A percentile compares a stretch with the other conserved stretches of the same genome.
phyloP scores from a whole-genome alignment of 225 moss, liverwort and hornwort species.

The Pleurozium schreberi region DNA sequence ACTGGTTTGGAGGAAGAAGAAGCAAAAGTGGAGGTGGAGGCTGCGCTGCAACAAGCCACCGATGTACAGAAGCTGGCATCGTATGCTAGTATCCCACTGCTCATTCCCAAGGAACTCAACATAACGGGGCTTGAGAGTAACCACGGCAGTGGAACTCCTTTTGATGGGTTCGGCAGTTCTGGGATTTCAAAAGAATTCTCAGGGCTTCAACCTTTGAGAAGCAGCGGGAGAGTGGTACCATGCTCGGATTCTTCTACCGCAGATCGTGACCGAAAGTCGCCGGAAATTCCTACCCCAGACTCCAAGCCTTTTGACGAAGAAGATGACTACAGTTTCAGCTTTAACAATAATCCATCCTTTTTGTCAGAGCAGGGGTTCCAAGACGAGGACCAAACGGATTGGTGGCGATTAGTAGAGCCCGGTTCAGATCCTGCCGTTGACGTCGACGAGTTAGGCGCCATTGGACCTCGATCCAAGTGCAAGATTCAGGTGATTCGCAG shows the following conservation, averaged over 20 bases:
- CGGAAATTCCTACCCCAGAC: background rate
- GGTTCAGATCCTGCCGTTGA: background rate
- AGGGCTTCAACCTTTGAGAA: conserved; percentile 19
- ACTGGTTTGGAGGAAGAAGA: conserved; percentile 38
- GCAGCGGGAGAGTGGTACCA: conserved; percentile 33
- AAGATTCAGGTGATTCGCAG: conserved; percentile 44
- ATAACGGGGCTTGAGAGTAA: conserved; percentile 8
- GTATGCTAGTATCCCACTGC: conserved; percentile 33
- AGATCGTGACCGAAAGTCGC: background rate
- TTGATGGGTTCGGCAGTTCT: conserved; percentile 5
- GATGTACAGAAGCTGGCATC: conserved; percentile 27
- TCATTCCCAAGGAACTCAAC: conserved; percentile 36
- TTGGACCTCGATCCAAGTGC: conserved; percentile 28
- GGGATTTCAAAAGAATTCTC: conserved; percentile 12
- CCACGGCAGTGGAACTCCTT: background rate
- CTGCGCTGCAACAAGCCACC: conserved; percentile 27
- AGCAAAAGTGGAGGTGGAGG: conserved; percentile 31
- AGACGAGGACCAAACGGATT: conserved; percentile 3
- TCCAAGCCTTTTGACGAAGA: conserved; percentile 1
- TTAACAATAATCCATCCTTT: background rate
- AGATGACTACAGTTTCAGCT: conserved; percentile 10
- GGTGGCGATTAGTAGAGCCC: conserved; percentile 26
- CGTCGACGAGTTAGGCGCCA: conserved; percentile 11
- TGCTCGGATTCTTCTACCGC: conserved; percentile 3
- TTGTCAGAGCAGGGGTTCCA: background rate